Percentiles rank a stretch among this genome's conserved stretches.
phyloP scores from a whole-genome alignment of 805 yeast species.

The Saturnispora silvae region DNA sequence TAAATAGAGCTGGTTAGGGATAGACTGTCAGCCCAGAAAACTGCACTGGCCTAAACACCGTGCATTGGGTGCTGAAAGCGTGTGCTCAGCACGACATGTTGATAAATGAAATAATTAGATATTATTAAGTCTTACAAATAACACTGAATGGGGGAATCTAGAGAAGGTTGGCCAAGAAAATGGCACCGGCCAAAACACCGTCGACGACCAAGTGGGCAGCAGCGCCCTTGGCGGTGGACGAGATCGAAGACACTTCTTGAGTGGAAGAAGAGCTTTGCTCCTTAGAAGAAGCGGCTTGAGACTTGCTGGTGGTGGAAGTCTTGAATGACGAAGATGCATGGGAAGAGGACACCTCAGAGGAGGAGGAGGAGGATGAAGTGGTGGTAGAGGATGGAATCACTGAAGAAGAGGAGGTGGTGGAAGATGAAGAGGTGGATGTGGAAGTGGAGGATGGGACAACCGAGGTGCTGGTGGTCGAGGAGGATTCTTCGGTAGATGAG shows the following conservation, averaged over 20 bases:
- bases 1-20: no score
- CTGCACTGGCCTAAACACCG: no score
- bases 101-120: no score
- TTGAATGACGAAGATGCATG: constrained; percentile 6
- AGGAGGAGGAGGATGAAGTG: constrained; percentile 17
- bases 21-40: no score
- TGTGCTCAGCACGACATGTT: no score
- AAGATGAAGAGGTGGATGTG: constrained; percentile 11
- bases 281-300: constrained; percentile 13
- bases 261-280: constrained; percentile 21
- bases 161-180: not conserved
- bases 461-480: constrained; percentile 11
- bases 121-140: no score
- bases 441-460: constrained; percentile 13
- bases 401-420: constrained; percentile 18
- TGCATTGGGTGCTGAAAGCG: no score
- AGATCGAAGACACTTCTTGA: constrained; percentile 8
- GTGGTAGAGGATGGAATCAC: constrained; percentile 16
- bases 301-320: constrained; percentile 2
- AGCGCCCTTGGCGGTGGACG: constrained; percentile 8
- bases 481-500: constrained; percentile 18
- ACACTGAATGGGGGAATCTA: not conserved
- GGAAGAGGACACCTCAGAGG: constrained; percentile 15
- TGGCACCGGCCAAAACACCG: not conserved
- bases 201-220: not conserved